Conservation (phyloP, 192 early-diverging fungal species). For the Mortierella alpina region DNA sequence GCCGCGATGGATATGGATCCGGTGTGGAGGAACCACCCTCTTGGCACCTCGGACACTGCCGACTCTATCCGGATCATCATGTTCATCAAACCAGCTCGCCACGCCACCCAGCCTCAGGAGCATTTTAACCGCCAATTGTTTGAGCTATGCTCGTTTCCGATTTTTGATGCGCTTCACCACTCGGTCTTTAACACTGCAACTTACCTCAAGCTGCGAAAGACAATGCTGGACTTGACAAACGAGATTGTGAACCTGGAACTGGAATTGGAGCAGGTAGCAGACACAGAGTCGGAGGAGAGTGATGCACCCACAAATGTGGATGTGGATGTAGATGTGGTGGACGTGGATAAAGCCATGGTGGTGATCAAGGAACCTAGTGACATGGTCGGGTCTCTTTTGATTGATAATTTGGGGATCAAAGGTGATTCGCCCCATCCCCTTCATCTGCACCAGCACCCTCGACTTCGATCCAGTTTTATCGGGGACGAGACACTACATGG, state of each 20-base stretch:
- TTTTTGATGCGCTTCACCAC: conserved; percentile 57
- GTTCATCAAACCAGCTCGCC: conserved; percentile 54
- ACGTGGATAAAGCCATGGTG: background rate
- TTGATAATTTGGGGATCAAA: conserved; percentile 34
- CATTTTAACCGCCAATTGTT: conserved; percentile 31
- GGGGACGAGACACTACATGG: conserved; percentile 19
- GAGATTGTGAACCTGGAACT: conserved; percentile 41
- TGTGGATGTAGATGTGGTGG: background rate
- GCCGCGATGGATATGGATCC: conserved; percentile 41
- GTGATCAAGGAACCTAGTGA: background rate
- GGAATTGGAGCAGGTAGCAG: conserved; percentile 27
- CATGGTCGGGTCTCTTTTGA: conserved; percentile 4
- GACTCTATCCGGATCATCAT: conserved; percentile 48
- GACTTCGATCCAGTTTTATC: conserved; percentile 23
- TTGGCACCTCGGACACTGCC: background rate
- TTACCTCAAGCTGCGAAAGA: conserved; percentile 45
- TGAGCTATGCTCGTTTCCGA: conserved; percentile 48
- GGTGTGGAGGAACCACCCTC: conserved; percentile 6
- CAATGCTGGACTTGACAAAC: conserved; percentile 51
- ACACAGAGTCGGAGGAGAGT: conserved; percentile 9
- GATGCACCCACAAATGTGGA: background rate
- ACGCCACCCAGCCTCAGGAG: conserved; percentile 34
- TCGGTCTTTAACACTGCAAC: conserved; percentile 50
- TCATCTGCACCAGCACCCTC: conserved; percentile 11
- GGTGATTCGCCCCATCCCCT: conserved; percentile 10